Percentiles rank a stretch among this genome's conserved stretches.
phyloP scores from a whole-genome alignment of 2,329 filamentous ascomycete genomes.

The Paecilomyces formosus region DNA sequence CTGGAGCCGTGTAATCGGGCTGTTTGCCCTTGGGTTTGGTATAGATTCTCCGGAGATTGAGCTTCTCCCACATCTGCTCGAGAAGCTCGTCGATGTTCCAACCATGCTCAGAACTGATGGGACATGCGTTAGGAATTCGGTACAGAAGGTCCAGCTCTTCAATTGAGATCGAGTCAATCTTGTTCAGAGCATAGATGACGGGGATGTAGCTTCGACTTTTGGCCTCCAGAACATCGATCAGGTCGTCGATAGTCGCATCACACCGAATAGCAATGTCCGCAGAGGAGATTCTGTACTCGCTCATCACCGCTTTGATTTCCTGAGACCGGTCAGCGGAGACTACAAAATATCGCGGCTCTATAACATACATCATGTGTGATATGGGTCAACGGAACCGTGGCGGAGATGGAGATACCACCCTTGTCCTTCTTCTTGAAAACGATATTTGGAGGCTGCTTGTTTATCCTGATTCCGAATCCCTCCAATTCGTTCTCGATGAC shows the following conservation, averaged over 20 bases:
- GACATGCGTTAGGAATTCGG: conserved; percentile 91
- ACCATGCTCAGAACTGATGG: conserved; percentile 93
- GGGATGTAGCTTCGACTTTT: conserved; percentile 95
- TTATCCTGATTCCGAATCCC: conserved; percentile 95
- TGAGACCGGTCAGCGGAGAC: conserved; percentile 14
- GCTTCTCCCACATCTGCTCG: conserved; percentile 97
- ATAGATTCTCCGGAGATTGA: conserved; percentile 85
- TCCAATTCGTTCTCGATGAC: conserved; percentile 93
- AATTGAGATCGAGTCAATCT: conserved; percentile 96
- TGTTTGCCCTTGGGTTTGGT: conserved; percentile 95
- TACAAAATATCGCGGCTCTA: conserved; percentile 4
- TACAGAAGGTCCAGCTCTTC: conserved; percentile 95
- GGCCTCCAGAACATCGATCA: conserved; percentile 93
- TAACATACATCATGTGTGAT: conserved; percentile 68
- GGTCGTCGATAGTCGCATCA: conserved; percentile 92
- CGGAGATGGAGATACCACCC: conserved; percentile 93
- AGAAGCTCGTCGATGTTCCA: conserved; percentile 98
- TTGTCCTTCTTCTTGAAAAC: conserved; percentile 99
- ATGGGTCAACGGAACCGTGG: conserved; percentile 81
- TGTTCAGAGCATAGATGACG: conserved; percentile 98
- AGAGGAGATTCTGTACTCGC: conserved; percentile 91
- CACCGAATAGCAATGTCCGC: conserved; percentile 97
- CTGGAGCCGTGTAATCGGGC: conserved; percentile 86
- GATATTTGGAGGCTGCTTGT: conserved; percentile 95
- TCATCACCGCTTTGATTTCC: conserved; percentile 97